phyloP scores from a whole-genome alignment of 495 filamentous ascomycete species.

The Oleoguttula mirabilis region DNA sequence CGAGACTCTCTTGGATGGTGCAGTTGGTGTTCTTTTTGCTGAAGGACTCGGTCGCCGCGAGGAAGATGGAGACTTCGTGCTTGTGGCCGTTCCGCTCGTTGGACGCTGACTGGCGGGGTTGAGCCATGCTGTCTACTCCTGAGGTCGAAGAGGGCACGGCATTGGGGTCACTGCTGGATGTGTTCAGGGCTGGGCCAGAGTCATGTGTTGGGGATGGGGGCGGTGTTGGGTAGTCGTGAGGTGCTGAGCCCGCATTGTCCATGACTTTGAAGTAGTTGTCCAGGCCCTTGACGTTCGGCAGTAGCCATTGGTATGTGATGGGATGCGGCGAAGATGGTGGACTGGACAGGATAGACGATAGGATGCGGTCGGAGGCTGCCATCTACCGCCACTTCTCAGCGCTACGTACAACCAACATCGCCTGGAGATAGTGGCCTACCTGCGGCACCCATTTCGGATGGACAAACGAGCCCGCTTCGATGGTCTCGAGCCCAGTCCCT shows the following conservation, averaged over 20 bases:
- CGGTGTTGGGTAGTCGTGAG: conserved; percentile 28
- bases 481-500: conserved; percentile 71
- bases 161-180: conserved; percentile 33
- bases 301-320: conserved; percentile 85
- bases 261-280: conserved; percentile 40
- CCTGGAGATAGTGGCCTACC: too few relatives aligned
- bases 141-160: conserved; percentile 29
- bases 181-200: conserved; percentile 33
- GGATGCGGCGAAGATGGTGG: conserved; percentile 48
- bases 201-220: conserved; percentile 22
- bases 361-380: conserved; percentile 77
- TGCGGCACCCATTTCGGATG: conserved; percentile 97
- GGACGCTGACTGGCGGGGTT: neutral
- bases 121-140: conserved; percentile 16
- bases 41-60: conserved; percentile 84
- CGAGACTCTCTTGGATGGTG: conserved; percentile 66
- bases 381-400: conserved; percentile 54
- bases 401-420: neutral
- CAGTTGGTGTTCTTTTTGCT: conserved; percentile 88
- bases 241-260: conserved; percentile 29
- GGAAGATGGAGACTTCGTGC: conserved; percentile 81
- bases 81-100: conserved; percentile 10
- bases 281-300: conserved; percentile 77
- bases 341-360: conserved; percentile 53
- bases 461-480: conserved; percentile 93